Conservation (phyloP, 805 yeast species). For the Teunomyces gatunensis region DNA sequence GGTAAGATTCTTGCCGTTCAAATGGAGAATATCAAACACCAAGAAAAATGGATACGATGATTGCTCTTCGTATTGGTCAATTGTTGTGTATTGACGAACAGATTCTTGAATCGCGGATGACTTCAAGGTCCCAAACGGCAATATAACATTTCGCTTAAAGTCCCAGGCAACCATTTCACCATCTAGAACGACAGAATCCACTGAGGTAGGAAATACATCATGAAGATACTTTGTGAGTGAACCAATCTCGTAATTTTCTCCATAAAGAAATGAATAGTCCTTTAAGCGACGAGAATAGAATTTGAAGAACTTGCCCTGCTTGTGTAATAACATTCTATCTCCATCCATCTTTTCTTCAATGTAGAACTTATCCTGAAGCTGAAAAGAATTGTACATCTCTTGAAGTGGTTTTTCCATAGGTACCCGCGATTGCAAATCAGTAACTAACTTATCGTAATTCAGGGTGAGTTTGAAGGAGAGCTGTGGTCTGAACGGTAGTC, state of each 20-base stretch:
- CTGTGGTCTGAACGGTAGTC: slow-evolving; percentile 73
- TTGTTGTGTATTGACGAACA: slow-evolving; percentile 37
- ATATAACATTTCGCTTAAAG: slow-evolving; percentile 46
- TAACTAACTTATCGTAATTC: slow-evolving; percentile 51
- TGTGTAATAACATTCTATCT: slow-evolving; percentile 80
- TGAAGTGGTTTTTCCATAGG: slow-evolving; percentile 17
- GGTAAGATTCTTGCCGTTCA: slow-evolving; percentile 66
- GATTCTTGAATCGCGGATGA: slow-evolving; percentile 60
- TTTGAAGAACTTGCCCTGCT: slow-evolving; percentile 48
- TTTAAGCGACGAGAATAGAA: slow-evolving; percentile 66
- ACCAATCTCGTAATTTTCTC: slow-evolving; percentile 48
- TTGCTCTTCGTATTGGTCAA: slow-evolving; percentile 31
- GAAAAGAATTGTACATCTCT: slow-evolving; percentile 12
- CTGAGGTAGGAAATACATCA: slow-evolving; percentile 37
- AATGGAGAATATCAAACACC: slow-evolving; percentile 68
- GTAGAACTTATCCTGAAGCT: slow-evolving; percentile 41
- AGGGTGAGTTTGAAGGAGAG: slow-evolving; percentile 56
- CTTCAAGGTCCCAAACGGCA: slow-evolving; percentile 82
- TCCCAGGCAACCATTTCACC: slow-evolving; percentile 96
- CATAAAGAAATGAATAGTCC: slow-evolving; percentile 73
- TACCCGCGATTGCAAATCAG: slow-evolving; percentile 37
- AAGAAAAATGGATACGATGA: slow-evolving; percentile 53
- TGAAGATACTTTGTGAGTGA: slow-evolving; percentile 52
- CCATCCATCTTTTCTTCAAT: slow-evolving; percentile 95
- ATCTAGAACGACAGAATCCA: slow-evolving; percentile 56